Conservation (phyloP, 305 asterid species). For the Fraxinus ornus region DNA sequence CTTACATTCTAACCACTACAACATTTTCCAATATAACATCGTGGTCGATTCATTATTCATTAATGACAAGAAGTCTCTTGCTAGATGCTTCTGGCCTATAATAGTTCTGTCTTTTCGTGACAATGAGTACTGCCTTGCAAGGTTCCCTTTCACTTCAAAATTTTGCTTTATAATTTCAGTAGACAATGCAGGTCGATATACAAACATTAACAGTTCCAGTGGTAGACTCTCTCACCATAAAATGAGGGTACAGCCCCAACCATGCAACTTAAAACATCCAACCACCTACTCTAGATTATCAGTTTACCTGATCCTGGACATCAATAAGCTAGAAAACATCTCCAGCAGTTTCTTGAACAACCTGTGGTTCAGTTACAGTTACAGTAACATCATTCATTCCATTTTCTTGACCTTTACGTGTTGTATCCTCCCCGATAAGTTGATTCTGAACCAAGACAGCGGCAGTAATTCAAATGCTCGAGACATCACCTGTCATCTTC, state of each 20-base stretch:
- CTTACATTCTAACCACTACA: neutral
- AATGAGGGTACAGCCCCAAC: neutral
- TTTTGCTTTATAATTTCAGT: neutral
- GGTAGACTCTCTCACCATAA: neutral
- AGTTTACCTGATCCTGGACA: neutral
- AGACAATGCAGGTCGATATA: neutral
- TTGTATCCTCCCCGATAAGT: neutral
- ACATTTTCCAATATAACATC: neutral
- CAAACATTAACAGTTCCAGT: neutral
- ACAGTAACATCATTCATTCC: neutral
- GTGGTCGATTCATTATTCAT: neutral
- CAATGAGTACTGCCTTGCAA: neutral
- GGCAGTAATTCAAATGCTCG: neutral
- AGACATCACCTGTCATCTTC: neutral
- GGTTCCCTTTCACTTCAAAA: neutral
- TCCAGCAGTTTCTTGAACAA: neutral
- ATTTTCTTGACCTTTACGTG: neutral
- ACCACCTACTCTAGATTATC: neutral
- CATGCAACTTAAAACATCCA: neutral
- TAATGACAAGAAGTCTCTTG: neutral
- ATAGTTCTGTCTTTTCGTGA: neutral
- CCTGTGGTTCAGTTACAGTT: neutral
- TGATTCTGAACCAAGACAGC: neutral
- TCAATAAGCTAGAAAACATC: neutral
- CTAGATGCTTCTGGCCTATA: neutral